Evolutionary conservation across 2,329 filamentous ascomycete genomes (phyloP).

Genomic region (Chrysoporthe puriensis): DNA sequence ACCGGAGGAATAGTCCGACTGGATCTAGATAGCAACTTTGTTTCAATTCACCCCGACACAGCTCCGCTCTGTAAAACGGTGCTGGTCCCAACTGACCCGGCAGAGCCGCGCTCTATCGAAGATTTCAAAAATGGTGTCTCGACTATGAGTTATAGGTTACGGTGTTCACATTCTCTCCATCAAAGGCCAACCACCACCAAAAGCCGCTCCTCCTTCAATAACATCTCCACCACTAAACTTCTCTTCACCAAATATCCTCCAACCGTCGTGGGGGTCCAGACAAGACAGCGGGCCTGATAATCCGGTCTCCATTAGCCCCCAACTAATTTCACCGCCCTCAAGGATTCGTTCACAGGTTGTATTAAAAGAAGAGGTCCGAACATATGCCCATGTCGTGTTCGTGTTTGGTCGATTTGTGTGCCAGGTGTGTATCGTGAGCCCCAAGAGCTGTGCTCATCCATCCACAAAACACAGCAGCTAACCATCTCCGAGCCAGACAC

Average conservation of each 20-base stretch:
- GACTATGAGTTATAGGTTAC: neutral
- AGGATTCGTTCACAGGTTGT: neutral
- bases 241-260: too few relatives aligned
- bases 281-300: neutral
- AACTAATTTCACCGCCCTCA: neutral
- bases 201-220: neutral
- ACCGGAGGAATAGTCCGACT: too few relatives aligned
- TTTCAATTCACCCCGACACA: neutral
- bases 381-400: slow-evolving; percentile 5
- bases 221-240: too few relatives aligned
- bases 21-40: neutral
- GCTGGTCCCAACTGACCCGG: neutral
- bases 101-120: neutral
- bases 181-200: neutral
- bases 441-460: neutral
- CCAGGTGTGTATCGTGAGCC: slow-evolving; percentile 10
- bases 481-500: neutral
- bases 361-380: neutral
- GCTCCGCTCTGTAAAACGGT: neutral
- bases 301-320: neutral
- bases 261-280: too few relatives aligned
- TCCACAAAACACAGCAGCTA: neutral
- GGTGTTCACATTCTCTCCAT: neutral
- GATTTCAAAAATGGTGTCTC: neutral
- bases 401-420: slow-evolving; percentile 1